Evolutionary conservation across 2,329 filamentous ascomycete genomes (phyloP), one percentile per base, ranked within the genome.

Genomic region (Rutstroemia sp.): DNA sequence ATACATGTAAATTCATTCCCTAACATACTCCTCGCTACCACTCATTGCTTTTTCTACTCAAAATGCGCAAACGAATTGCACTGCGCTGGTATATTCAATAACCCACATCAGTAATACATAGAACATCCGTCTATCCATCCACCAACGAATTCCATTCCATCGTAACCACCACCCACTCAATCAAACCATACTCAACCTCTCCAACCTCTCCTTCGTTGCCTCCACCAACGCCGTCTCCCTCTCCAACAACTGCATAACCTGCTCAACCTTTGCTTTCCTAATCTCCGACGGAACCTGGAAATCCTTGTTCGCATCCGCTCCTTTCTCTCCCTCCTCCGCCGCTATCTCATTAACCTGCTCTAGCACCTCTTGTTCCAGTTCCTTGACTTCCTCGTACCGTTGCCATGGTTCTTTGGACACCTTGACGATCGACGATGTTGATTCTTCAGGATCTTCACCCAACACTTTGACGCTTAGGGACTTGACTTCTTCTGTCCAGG

Each of bases 161-260:
- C 17, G 17, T 17, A 42, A 17, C 39, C 3, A 8, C 39, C 17
- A 34, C 21, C 30, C 34, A 1, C 5, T 14, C 14, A 38, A 17
- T 30, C 9, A 56, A 19, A 38, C 53, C 52, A 68, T 56, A 45
- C 59, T 73, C 54, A 89, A 71, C 59, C 76, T 78, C 68, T 85
- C 81, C 60, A 89, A 70, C 56, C 85, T 76, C 56, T 76, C 76
- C 62, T 78, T 83, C 21, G 87, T 79, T 21, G 82, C 85, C 63
- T 88, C 84, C 6, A 89, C 81, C 64, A 89, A 70, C 5, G 83
- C 83, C 48, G 80, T 80, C 71, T 89, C 85, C 27, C 86, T 74
- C 57, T 86, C 82, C 61, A 89, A 71, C 58, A 88, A 69, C 27
- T 72, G 72, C 70, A 82, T 82, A 21, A 89, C 82, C 67, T 87